Evolutionary conservation across 345 rosid genomes (phyloP), one percentile per base, ranked within the genome.

Genomic region (Kernera saxatilis): DNA sequence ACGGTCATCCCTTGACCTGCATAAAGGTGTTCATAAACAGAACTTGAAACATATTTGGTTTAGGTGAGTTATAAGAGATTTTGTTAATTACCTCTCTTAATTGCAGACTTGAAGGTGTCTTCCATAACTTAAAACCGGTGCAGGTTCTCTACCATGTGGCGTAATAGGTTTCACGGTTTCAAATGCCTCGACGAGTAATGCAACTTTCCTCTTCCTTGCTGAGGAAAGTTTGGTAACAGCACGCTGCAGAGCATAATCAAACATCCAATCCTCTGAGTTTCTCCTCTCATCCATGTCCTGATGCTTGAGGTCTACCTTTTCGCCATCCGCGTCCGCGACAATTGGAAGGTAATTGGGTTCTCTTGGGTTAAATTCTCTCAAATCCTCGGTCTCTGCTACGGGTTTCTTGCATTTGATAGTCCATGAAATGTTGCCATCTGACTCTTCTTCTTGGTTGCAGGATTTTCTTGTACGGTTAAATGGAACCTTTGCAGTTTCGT

Each of bases 251-350:
- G 96, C 91, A 58, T 81, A 76, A 80, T 95, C 98, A 40, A 92
- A 67, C 99, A 92, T 95, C 99, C 98, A 92, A 70, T 95, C 97
- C 58, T 90, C 94, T 7, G 92, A 73, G 69, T 81, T 86, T 79
- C 71, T 92, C 85, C 86, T 92, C 41, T 85, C 97, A 56, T 83
- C 87, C 44, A 70, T 78, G 72, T 75, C 81, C 56, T 82, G 98
- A 74, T 92, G 98, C 90, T 78, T 84, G 33, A 95, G 85, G 77
- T 79, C 86, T 59, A 95, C 91, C 67, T 81, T 92, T 49, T 90
- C 97, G 14, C 84, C 66, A 29, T 88, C 95, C 2, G 84, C 80
- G 4, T 82, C 90, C 8, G 80, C 77, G 21, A 78, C 83, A 40
- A 84, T 1, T 1, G 95, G 85, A 65, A 91, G 85, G 81, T 78